A percentile compares a stretch with the other conserved stretches of the same genome.
These are phyloP conservation scores for Dillenia turbinata DNA, from an alignment of 164 flowering plant genomes.

Conservation along the genomic window DNA sequence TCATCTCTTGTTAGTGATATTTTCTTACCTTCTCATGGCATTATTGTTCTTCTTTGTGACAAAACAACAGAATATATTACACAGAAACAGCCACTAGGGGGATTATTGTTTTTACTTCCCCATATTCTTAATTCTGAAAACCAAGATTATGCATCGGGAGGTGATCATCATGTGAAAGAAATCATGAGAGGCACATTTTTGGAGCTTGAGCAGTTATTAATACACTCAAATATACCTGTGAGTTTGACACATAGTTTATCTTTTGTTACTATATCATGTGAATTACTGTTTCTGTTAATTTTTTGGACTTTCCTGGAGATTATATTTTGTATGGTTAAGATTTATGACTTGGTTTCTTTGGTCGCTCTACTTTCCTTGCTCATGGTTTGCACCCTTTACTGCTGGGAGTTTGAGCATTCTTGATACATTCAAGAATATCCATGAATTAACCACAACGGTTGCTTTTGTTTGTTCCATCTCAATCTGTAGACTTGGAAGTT, in stretches of 20 bases:
- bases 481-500: too few relatives aligned
- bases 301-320: too few relatives aligned
- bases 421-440: constrained; percentile 63
- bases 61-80: constrained; percentile 50
- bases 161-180: constrained; percentile 20
- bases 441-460: constrained; percentile 42
- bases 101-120: constrained; percentile 80
- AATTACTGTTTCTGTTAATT: too few relatives aligned
- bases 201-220: constrained; percentile 68
- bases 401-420: constrained; percentile 59
- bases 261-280: too few relatives aligned
- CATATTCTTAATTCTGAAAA: constrained; percentile 35
- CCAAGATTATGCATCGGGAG: constrained; percentile 17
- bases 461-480: too few relatives aligned
- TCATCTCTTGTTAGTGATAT: neutral
- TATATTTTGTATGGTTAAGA: too few relatives aligned
- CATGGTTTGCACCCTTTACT: constrained; percentile 24
- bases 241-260: constrained; percentile 27
- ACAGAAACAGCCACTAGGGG: constrained; percentile 63
- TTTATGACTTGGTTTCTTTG: too few relatives aligned
- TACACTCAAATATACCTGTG: constrained; percentile 73
- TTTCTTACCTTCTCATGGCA: neutral
- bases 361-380: neutral
- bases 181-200: constrained; percentile 27
- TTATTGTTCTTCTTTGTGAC: neutral